Conservation (phyloP, 306 rosid genomes). For the Abrus precatorius region DNA sequence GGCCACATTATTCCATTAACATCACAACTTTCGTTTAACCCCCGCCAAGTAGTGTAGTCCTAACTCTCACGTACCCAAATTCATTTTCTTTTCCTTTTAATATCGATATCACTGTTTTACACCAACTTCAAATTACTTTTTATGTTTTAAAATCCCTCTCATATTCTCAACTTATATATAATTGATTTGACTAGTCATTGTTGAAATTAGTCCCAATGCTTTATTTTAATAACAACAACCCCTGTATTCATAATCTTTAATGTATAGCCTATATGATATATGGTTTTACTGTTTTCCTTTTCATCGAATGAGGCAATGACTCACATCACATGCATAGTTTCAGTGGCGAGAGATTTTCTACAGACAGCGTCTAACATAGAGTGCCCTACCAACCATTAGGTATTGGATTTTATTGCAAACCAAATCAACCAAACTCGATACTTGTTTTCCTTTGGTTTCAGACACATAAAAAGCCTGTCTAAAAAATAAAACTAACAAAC, state of each 20-base stretch:
- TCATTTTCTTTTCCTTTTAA: no score
- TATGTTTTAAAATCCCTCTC: no score
- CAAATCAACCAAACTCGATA: conserved; percentile 46
- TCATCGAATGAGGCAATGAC: not conserved
- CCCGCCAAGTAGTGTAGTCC: conserved; percentile 10
- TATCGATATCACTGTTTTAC: no score
- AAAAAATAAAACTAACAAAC: not conserved
- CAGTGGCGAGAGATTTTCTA: not conserved
- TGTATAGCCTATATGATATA: no score
- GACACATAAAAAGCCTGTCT: conserved; percentile 51
- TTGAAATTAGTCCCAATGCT: no score
- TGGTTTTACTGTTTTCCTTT: no score
- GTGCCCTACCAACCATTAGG: conserved; percentile 50
- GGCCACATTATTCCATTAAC: conserved; percentile 53
- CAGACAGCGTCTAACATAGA: not conserved
- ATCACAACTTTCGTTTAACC: conserved; percentile 48
- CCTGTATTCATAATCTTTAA: no score
- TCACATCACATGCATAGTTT: not conserved
- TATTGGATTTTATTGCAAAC: conserved; percentile 43
- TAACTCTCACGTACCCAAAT: no score
- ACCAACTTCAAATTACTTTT: no score
- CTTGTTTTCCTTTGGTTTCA: conserved; percentile 32
- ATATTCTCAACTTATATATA: no score
- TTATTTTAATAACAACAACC: no score
- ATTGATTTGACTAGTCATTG: no score